Conservation (phyloP, 352 stramenopile genomes). For the Pythium monospermum region DNA sequence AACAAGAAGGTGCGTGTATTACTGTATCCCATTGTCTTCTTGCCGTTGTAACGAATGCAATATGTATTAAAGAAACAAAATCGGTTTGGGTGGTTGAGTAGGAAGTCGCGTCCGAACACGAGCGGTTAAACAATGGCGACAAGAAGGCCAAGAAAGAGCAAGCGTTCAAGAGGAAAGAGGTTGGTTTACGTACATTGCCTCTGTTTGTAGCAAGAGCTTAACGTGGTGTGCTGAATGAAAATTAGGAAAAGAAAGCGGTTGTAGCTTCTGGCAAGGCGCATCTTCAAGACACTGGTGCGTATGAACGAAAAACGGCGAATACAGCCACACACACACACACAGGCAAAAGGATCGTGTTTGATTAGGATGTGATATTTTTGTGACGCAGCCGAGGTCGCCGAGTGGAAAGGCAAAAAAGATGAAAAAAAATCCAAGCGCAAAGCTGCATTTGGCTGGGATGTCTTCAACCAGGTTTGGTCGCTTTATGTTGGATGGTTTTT, state of each 20-base stretch:
- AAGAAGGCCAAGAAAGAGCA: conserved; percentile 61
- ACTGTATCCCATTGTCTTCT: too few relatives aligned
- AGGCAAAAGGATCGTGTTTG: too few relatives aligned
- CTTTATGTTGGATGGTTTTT: too few relatives aligned
- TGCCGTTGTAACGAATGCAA: not conserved
- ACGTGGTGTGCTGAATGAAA: not conserved
- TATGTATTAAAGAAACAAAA: not conserved
- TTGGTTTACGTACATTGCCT: conserved; percentile 13
- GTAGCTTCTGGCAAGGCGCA: conserved; percentile 42
- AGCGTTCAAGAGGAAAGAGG: conserved; percentile 48
- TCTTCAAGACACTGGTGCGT: conserved; percentile 69
- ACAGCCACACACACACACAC: too few relatives aligned
- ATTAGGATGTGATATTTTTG: conserved; percentile 1
- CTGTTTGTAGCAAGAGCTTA: not conserved
- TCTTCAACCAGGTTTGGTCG: conserved; percentile 59
- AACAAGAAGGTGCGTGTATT: conserved; percentile 70
- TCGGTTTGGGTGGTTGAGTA: conserved; percentile 13
- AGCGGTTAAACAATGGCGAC: conserved; percentile 59
- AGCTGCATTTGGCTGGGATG: conserved; percentile 79
- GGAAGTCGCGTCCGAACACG: conserved; percentile 69
- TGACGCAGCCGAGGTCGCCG: conserved; percentile 40
- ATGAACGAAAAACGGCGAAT: too few relatives aligned
- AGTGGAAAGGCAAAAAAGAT: conserved; percentile 55
- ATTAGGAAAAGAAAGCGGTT: conserved; percentile 52
- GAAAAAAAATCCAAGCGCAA: conserved; percentile 76